Evolutionary conservation across 257 asterid genomes (phyloP).

Genomic region (Solanum sejunctum): DNA sequence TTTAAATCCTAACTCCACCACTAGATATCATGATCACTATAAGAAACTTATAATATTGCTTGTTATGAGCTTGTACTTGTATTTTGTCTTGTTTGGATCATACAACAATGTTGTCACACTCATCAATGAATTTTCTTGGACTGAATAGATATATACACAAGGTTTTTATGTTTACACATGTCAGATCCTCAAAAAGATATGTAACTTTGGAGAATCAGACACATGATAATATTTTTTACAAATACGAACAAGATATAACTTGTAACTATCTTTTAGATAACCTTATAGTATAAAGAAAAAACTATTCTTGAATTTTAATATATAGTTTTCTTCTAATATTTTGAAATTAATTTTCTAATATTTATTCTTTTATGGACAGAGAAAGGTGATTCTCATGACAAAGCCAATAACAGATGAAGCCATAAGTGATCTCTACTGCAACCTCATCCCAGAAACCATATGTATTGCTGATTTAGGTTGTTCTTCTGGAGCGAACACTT

Average conservation of each 20-base stretch:
- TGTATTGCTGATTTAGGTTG: conserved; percentile 9
- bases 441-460: neutral
- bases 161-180: neutral
- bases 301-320: neutral
- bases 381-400: conserved; percentile 33
- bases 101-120: too few species aligned
- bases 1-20: too few species aligned
- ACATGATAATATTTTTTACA: neutral
- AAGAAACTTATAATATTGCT: too few species aligned
- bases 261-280: too few species aligned
- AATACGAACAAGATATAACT: too few species aligned
- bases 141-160: too few species aligned
- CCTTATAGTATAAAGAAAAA: neutral
- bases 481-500: conserved; percentile 5
- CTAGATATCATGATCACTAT: too few species aligned
- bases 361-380: neutral
- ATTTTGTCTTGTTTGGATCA: too few species aligned
- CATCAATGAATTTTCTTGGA: too few species aligned
- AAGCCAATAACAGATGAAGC: conserved; percentile 28
- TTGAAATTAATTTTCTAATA: neutral
- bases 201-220: neutral
- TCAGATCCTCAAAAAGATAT: neutral
- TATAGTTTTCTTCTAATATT: neutral
- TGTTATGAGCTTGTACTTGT: too few species aligned
- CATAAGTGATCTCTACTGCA: conserved; percentile 9